These are phyloP conservation scores for Amanita molliuscula DNA, from an alignment of 768 basidiomycete genomes.

Conservation along the genomic window DNA sequence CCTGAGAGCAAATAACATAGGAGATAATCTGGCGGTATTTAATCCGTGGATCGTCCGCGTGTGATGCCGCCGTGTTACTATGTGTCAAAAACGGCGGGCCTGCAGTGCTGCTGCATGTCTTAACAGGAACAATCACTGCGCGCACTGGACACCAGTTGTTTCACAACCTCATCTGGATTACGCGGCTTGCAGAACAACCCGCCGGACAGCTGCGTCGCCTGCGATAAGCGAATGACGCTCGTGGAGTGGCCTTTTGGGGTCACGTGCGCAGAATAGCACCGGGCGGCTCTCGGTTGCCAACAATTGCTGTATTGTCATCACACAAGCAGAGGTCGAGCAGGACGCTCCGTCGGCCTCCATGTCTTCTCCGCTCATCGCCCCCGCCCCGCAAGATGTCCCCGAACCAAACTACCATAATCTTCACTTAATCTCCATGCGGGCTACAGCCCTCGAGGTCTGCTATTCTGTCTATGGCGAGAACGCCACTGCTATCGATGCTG, in stretches of 20 bases:
- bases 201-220: too few relatives aligned
- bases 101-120: too few relatives aligned
- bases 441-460: constrained; percentile 60
- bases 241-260: background rate
- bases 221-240: background rate
- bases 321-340: background rate
- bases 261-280: background rate
- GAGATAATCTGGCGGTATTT: background rate
- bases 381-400: background rate
- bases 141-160: too few relatives aligned
- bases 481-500: constrained; percentile 36
- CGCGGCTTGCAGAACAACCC: background rate
- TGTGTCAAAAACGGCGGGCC: too few relatives aligned
- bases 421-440: constrained; percentile 34
- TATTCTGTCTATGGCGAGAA: constrained; percentile 57
- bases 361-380: background rate
- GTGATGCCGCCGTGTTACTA: too few relatives aligned
- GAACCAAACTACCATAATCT: constrained; percentile 18
- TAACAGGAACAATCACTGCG: too few relatives aligned
- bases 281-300: background rate
- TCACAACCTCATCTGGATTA: too few relatives aligned
- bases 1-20: constrained; percentile 2
- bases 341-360: constrained; percentile 1
- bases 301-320: background rate
- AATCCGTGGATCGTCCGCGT: background rate